These are phyloP conservation scores for Pichia californica DNA, from an alignment of 805 yeast species.

Conservation along the genomic window DNA sequence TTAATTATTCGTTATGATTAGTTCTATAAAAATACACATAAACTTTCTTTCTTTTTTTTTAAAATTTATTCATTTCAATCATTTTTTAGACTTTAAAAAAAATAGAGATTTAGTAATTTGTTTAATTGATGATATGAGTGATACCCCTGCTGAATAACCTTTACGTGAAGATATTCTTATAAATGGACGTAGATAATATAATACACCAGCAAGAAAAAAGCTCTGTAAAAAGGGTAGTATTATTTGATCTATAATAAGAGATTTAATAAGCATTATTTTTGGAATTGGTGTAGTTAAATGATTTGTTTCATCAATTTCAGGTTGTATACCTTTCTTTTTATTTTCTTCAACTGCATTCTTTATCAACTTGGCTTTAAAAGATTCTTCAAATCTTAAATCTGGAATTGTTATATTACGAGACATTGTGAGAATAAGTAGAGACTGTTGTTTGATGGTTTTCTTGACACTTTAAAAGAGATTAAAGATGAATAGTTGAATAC, in stretches of 20 bases:
- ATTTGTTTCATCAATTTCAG: background rate
- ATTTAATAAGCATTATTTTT: constrained; percentile 37
- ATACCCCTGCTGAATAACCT: background rate
- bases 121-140: background rate
- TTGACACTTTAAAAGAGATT: too few relatives aligned
- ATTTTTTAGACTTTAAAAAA: too few relatives aligned
- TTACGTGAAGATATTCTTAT: background rate
- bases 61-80: too few relatives aligned
- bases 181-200: constrained; percentile 33
- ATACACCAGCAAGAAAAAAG: constrained; percentile 35
- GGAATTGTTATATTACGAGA: constrained; percentile 42
- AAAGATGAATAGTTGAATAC: too few relatives aligned
- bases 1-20: too few relatives aligned
- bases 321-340: background rate
- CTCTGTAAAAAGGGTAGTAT: constrained; percentile 56
- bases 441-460: too few relatives aligned
- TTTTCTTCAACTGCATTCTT: constrained; percentile 18
- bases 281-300: constrained; percentile 18
- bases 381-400: constrained; percentile 61
- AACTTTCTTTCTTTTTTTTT: too few relatives aligned
- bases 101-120: constrained; percentile 1
- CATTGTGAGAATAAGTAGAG: too few relatives aligned
- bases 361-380: constrained; percentile 41
- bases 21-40: constrained; percentile 1
- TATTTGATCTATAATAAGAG: constrained; percentile 47